Evolutionary conservation across 306 rosid species (phyloP).

Genomic region (Quercus ilex): DNA sequence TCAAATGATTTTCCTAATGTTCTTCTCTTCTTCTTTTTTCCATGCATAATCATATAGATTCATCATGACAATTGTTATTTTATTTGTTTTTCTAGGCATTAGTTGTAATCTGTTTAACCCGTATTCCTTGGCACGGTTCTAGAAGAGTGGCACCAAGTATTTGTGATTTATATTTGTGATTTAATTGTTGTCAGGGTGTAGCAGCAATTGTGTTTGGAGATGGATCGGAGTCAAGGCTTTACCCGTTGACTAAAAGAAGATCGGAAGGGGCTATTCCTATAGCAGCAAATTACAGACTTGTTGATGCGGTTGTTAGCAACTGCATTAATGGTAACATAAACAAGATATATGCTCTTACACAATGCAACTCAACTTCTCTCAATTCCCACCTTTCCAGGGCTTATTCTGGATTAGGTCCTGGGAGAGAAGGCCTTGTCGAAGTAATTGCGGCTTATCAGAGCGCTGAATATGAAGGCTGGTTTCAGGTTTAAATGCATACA

Average conservation of each 20-base stretch:
- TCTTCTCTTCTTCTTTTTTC: not conserved
- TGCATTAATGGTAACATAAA: slow-evolving; percentile 36
- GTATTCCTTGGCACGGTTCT: not conserved
- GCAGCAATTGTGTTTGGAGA: slow-evolving; percentile 40
- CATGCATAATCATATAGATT: not conserved
- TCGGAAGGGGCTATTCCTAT: slow-evolving; percentile 41
- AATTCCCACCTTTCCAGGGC: slow-evolving; percentile 42
- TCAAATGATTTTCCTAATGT: not conserved
- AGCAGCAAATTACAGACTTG: slow-evolving; percentile 40
- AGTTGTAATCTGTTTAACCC: not conserved
- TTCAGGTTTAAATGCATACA: slow-evolving; percentile 24
- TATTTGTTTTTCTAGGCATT: not conserved
- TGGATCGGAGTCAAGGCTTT: slow-evolving; percentile 30
- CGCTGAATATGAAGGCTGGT: slow-evolving; percentile 29
- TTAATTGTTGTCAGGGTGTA: slow-evolving; percentile 20
- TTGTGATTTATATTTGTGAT: not conserved
- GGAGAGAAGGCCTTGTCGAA: slow-evolving; percentile 23
- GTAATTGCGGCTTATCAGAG: slow-evolving; percentile 41
- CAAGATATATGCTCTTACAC: slow-evolving; percentile 37
- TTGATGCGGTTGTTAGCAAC: slow-evolving; percentile 43
- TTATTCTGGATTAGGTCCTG: slow-evolving; percentile 27
- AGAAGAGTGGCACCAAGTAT: not conserved
- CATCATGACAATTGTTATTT: not conserved
- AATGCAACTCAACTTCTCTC: slow-evolving; percentile 43
- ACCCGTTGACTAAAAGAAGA: slow-evolving; percentile 43